phyloP scores from a whole-genome alignment of 148 eudicot species.

The Nyssa sinensis region DNA sequence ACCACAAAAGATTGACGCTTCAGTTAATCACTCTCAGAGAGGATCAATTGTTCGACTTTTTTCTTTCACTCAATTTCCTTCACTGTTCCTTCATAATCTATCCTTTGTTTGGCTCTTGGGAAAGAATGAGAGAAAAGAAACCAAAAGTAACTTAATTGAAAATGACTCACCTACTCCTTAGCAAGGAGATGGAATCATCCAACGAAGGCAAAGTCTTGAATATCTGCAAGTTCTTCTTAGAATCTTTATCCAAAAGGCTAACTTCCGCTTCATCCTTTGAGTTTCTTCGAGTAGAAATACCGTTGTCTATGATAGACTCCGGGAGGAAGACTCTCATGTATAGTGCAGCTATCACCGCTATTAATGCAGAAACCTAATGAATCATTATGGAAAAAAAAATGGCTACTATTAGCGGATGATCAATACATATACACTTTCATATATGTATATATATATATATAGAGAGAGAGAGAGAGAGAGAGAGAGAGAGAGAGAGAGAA shows the following conservation, averaged over 20 bases:
- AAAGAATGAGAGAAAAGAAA: background rate
- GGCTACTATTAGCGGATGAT: background rate
- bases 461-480: background rate
- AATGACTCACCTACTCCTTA: conserved; percentile 39
- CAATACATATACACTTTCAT: background rate
- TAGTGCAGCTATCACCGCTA: conserved; percentile 28
- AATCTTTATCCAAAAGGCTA: conserved; percentile 27
- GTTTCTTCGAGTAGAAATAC: conserved; percentile 13
- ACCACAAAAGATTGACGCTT: background rate
- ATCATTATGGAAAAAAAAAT: background rate
- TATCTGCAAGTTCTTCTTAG: conserved; percentile 11
- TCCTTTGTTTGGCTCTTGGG: background rate
- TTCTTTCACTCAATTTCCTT: too few species aligned
- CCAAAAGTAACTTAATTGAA: background rate
- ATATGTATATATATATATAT: background rate
- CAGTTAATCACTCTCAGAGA: background rate
- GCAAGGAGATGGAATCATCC: conserved; percentile 35
- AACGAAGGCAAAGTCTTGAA: conserved; percentile 38
- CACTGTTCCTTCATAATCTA: background rate
- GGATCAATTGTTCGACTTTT: background rate
- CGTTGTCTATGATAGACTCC: conserved; percentile 27
- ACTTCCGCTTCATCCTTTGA: conserved; percentile 16
- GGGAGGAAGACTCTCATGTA: conserved; percentile 55
- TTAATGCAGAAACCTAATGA: conserved; percentile 42
- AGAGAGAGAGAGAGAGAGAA: conserved; percentile 7